These are phyloP conservation scores for Corymbia citriodora DNA, from an alignment of 441 rosid species.

Conservation along the genomic window DNA sequence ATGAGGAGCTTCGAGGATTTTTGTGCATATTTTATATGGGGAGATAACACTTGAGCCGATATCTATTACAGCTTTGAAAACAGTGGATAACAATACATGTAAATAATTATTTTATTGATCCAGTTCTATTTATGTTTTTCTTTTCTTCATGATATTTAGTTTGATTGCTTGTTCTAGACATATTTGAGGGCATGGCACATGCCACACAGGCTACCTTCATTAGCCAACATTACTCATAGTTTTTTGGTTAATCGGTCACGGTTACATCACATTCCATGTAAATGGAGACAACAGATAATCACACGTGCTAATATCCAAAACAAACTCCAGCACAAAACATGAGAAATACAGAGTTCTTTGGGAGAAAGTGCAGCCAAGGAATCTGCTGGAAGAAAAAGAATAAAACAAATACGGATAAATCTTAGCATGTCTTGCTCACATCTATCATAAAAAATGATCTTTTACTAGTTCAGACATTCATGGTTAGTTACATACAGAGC, in stretches of 20 bases:
- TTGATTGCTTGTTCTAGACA: fast-evolving
- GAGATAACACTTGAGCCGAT: too few species aligned
- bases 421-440: not conserved
- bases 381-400: not conserved
- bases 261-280: not conserved
- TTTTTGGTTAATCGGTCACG: not conserved
- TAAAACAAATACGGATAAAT: not conserved
- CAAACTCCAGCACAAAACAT: not conserved
- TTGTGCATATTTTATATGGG: too few species aligned
- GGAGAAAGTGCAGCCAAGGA: not conserved
- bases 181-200: not conserved
- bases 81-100: not conserved
- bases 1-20: not conserved
- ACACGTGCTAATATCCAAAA: not conserved
- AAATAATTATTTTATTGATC: not conserved
- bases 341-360: not conserved
- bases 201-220: not conserved
- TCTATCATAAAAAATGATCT: not conserved
- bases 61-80: not conserved
- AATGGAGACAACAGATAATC: not conserved
- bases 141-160: not conserved
- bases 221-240: not conserved
- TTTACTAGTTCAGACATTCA: not conserved
- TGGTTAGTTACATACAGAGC: not conserved
- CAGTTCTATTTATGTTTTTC: fast-evolving